phyloP scores from a whole-genome alignment of 345 rosid species.

The Linum usitatissimum region DNA sequence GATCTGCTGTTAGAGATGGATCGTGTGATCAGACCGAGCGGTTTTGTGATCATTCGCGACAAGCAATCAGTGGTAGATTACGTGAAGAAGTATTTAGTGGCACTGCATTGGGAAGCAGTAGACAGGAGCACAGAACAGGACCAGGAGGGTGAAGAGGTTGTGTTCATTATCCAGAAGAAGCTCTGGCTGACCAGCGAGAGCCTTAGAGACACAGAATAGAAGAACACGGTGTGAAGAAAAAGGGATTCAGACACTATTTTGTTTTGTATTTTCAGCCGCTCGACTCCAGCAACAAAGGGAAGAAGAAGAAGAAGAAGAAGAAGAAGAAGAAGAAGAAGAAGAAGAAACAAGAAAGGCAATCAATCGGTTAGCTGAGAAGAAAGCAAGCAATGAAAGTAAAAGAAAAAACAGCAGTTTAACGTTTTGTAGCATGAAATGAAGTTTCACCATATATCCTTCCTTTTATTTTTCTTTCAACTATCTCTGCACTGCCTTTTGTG shows the following conservation, averaged over 20 bases:
- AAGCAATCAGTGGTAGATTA: conserved; percentile 48
- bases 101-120: conserved; percentile 80
- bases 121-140: conserved; percentile 42
- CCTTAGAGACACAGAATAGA: conserved; percentile 53
- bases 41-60: conserved; percentile 66
- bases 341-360: no score
- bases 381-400: conserved; percentile 9
- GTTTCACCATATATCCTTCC: conserved; percentile 18
- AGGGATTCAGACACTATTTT: not conserved
- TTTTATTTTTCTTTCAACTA: not conserved
- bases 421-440: conserved; percentile 30
- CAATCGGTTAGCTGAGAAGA: not conserved
- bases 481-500: no score
- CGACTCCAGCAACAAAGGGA: conserved; percentile 10
- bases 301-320: no score
- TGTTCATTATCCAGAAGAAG: conserved; percentile 63
- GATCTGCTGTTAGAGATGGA: conserved; percentile 91
- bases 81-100: conserved; percentile 52
- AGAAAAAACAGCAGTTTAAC: conserved; percentile 12
- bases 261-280: conserved; percentile 11
- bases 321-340: no score
- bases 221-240: not conserved
- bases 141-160: conserved; percentile 40
- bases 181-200: conserved; percentile 79
- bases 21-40: conserved; percentile 80